Percentiles rank a stretch among this genome's conserved stretches.
Evolutionary conservation across 345 rosid species (phyloP).

Genomic region (Eucalyptus leucophloia): DNA sequence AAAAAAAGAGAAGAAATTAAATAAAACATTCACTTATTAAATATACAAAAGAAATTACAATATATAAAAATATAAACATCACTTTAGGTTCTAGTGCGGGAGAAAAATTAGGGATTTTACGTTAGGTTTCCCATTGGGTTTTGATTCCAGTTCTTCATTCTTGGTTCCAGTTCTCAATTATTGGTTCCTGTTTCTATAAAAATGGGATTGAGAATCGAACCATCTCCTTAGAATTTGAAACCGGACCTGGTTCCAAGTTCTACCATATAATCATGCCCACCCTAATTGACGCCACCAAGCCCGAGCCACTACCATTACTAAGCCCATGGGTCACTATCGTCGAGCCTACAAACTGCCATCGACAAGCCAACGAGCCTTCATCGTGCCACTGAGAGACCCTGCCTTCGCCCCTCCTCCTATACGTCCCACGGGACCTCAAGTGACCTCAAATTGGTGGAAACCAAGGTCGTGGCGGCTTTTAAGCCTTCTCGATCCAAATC

Average conservation of each 20-base stretch:
- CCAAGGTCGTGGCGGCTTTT: neutral
- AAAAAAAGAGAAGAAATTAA: no score
- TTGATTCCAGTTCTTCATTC: no score
- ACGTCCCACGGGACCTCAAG: neutral
- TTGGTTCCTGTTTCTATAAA: no score
- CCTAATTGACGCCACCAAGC: neutral
- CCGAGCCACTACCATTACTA: neutral
- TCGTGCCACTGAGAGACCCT: neutral
- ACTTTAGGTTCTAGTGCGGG: fast-evolving
- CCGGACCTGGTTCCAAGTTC: no score
- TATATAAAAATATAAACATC: no score
- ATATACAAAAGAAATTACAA: no score
- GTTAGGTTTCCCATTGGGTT: fast-evolving
- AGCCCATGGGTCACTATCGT: neutral
- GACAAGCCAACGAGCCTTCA: neutral
- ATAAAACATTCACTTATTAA: no score
- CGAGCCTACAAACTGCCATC: neutral
- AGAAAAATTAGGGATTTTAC: no score
- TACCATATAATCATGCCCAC: neutral
- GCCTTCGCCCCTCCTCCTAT: neutral
- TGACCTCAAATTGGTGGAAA: neutral
- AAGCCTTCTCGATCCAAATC: neutral
- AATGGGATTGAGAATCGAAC: no score
- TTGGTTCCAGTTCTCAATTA: no score
- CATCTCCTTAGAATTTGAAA: no score